Conservation (phyloP, 495 filamentous ascomycete species). For the Penicillium herquei region DNA sequence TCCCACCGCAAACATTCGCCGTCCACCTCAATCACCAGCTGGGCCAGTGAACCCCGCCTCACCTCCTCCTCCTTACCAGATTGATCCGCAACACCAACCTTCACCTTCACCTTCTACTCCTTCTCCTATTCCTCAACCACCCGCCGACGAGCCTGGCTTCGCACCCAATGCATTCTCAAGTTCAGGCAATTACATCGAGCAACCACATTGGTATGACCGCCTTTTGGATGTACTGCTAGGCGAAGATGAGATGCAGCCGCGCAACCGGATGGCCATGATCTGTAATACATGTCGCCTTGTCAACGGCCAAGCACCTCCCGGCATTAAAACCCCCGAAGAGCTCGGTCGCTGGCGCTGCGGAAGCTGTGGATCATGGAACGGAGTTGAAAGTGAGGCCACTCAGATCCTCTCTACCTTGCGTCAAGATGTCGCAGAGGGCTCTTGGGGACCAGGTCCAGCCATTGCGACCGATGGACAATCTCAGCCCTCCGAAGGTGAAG, state of each 20-base stretch:
- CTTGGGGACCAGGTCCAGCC: constrained; percentile 24
- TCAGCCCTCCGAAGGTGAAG: constrained; percentile 14
- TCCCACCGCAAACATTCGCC: constrained; percentile 80
- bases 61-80: constrained; percentile 28
- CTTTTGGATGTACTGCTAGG: constrained; percentile 88
- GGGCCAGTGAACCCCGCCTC: constrained; percentile 11
- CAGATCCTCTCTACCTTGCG: constrained; percentile 51
- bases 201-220: constrained; percentile 87
- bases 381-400: constrained; percentile 70
- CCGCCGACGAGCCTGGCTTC: constrained; percentile 47
- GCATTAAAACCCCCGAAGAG: constrained; percentile 72
- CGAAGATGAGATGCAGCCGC: constrained; percentile 90
- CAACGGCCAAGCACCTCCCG: constrained; percentile 94
- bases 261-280: constrained; percentile 87
- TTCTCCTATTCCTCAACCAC: constrained; percentile 15
- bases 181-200: constrained; percentile 42
- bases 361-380: constrained; percentile 81
- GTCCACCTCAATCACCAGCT: constrained; percentile 17
- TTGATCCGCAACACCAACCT: constrained; percentile 5
- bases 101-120: constrained; percentile 14
- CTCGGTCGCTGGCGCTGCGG: constrained; percentile 88
- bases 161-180: constrained; percentile 61
- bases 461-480: constrained; percentile 13
- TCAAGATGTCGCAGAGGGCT: constrained; percentile 18
- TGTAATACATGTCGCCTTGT: constrained; percentile 81